Evolutionary conservation across 176 grass and related monocot genomes (phyloP).

Genomic region (Elymus sibiricus): DNA sequence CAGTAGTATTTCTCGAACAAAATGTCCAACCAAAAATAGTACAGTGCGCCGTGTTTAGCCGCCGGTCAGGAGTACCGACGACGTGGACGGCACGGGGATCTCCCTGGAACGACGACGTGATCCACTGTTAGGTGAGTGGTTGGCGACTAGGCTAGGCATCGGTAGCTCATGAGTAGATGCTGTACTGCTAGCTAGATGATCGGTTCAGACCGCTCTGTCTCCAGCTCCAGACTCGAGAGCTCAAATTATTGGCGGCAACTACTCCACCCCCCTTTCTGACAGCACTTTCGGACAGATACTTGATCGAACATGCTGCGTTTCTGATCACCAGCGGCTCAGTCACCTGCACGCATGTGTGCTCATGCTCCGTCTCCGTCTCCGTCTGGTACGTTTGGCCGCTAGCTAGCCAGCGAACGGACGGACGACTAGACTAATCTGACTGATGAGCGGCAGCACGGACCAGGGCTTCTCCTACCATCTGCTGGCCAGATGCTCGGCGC

Average conservation of each 20-base stretch:
- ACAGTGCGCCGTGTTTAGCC: too few relatives aligned
- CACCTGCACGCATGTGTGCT: background rate
- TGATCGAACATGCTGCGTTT: background rate
- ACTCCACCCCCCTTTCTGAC: background rate
- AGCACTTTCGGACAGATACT: background rate
- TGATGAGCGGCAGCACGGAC: constrained; percentile 2
- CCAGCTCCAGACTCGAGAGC: background rate
- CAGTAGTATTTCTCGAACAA: background rate
- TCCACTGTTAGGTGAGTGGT: background rate
- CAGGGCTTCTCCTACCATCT: constrained; percentile 2
- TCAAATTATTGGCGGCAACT: background rate
- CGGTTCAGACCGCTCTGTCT: background rate
- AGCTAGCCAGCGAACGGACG: background rate
- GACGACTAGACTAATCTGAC: background rate
- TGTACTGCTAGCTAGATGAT: background rate
- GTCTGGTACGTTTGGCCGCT: background rate
- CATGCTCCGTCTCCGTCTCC: background rate
- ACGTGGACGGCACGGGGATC: background rate
- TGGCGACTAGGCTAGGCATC: background rate
- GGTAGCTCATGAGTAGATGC: background rate
- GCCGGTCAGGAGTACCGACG: too few relatives aligned
- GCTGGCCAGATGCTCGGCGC: background rate
- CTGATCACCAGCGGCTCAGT: background rate
- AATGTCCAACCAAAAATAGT: too few relatives aligned
- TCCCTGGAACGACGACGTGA: background rate